Conservation (phyloP, 2,329 filamentous ascomycete species). For the Hymenoscyphus repandus region DNA sequence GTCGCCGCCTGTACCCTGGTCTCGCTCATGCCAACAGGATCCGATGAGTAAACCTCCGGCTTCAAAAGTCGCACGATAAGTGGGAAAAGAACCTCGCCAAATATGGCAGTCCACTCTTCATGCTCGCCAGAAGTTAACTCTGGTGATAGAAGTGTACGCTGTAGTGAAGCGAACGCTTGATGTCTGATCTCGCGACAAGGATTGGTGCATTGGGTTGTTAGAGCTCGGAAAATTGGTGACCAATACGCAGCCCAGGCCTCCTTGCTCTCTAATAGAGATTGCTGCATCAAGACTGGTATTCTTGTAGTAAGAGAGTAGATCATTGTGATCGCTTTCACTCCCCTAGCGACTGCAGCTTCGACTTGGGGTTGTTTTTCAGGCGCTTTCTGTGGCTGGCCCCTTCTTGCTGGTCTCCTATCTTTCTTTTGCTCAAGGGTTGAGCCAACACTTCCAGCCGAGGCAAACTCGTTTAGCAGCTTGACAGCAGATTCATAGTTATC, state of each 20-base stretch:
- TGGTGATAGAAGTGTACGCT: constrained; percentile 78
- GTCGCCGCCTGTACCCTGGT: constrained; percentile 89
- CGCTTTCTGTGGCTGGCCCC: constrained; percentile 41
- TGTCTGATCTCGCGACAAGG: constrained; percentile 90
- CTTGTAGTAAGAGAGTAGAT: constrained; percentile 77
- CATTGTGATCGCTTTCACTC: constrained; percentile 73
- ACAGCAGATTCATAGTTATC: constrained; percentile 95
- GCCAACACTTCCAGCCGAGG: constrained; percentile 71
- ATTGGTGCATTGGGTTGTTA: constrained; percentile 89
- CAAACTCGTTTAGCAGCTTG: constrained; percentile 80
- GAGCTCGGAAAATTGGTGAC: constrained; percentile 86
- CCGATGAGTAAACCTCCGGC: constrained; percentile 88
- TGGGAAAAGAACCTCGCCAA: constrained; percentile 88
- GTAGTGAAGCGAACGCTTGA: constrained; percentile 78
- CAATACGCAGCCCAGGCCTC: constrained; percentile 98
- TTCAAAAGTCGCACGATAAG: constrained; percentile 82
- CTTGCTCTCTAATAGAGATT: constrained; percentile 83
- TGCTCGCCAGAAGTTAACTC: constrained; percentile 79
- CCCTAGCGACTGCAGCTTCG: constrained; percentile 68
- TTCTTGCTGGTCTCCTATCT: constrained; percentile 44
- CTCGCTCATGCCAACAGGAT: constrained; percentile 90
- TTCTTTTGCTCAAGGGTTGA: constrained; percentile 64
- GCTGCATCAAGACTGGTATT: constrained; percentile 81
- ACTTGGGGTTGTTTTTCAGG: constrained; percentile 46
- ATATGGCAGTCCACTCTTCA: constrained; percentile 91